Evolutionary conservation across 1,139 yeast species (phyloP).

Genomic region (Pichia sp.): DNA sequence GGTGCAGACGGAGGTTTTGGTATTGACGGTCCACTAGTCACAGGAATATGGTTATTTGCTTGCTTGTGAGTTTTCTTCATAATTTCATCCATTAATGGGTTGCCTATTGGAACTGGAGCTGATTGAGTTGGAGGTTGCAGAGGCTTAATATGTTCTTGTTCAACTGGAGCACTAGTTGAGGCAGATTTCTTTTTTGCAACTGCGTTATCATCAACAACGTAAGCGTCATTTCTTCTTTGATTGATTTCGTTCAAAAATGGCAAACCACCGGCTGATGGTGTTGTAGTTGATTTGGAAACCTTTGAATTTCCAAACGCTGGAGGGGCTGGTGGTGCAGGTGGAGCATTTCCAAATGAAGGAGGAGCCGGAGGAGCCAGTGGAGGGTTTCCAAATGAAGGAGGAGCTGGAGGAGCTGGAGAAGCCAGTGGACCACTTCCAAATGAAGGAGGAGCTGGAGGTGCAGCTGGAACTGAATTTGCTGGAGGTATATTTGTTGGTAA

Average conservation of each 20-base stretch:
- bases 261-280: conserved; percentile 28
- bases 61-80: conserved; percentile 12
- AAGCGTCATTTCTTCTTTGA: conserved; percentile 45
- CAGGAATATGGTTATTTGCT: not conserved
- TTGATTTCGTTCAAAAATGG: conserved; percentile 55
- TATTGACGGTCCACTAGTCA: conserved; percentile 2
- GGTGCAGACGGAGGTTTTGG: not conserved
- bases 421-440: not conserved
- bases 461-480: not conserved
- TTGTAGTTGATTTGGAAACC: conserved; percentile 9
- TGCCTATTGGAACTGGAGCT: conserved; percentile 10
- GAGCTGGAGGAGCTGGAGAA: conserved; percentile 14
- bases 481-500: conserved; percentile 2
- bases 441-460: not conserved
- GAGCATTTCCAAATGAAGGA: conserved; percentile 9
- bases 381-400: conserved; percentile 1
- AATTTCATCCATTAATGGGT: conserved; percentile 17
- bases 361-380: conserved; percentile 8
- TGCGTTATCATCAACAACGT: conserved; percentile 33
- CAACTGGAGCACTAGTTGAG: conserved; percentile 15
- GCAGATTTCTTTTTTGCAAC: conserved; percentile 10
- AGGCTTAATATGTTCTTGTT: conserved; percentile 13
- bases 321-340: conserved; percentile 22
- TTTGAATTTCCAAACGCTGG: conserved; percentile 16
- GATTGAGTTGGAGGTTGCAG: conserved; percentile 13